Evolutionary conservation across 2,329 filamentous ascomycete genomes (phyloP).

Genomic region (Amphichorda felina): DNA sequence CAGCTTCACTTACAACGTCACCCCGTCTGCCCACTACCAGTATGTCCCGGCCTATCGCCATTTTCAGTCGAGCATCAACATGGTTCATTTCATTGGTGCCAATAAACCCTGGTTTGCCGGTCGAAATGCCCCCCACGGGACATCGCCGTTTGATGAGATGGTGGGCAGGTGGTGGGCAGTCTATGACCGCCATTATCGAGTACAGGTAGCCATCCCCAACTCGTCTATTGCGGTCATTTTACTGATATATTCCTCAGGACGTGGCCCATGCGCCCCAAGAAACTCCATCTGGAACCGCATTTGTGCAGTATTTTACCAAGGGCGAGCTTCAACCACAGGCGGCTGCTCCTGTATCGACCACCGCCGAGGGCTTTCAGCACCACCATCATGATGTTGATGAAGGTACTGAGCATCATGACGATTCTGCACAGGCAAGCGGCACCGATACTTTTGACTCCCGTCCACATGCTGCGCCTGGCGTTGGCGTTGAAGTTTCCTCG

Average conservation of each 20-base stretch:
- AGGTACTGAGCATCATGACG: too few relatives aligned
- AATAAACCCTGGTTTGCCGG: constrained; percentile 80
- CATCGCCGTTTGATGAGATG: constrained; percentile 69
- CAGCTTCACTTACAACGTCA: constrained; percentile 95
- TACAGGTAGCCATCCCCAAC: constrained; percentile 25
- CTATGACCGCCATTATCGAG: constrained; percentile 74
- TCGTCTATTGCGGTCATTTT: too few relatives aligned
- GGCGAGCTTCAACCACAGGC: constrained; percentile 35
- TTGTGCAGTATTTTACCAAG: constrained; percentile 41
- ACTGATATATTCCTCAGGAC: neutral
- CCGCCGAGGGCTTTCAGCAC: too few relatives aligned
- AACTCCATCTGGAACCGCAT: constrained; percentile 12
- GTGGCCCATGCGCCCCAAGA: neutral
- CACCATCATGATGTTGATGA: too few relatives aligned
- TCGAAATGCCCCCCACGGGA: constrained; percentile 38
- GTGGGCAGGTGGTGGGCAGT: constrained; percentile 86
- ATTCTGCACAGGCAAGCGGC: constrained; percentile 2
- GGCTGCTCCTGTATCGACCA: neutral
- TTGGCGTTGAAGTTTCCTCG: neutral
- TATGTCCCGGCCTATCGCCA: constrained; percentile 92
- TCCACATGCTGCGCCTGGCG: neutral
- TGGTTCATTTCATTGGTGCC: constrained; percentile 89
- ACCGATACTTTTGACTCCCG: neutral
- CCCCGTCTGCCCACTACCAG: constrained; percentile 92
- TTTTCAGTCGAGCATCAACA: constrained; percentile 78